Evolutionary conservation across 2,329 filamentous ascomycete genomes (phyloP).

Genomic region (Zymoseptoria crescenta): DNA sequence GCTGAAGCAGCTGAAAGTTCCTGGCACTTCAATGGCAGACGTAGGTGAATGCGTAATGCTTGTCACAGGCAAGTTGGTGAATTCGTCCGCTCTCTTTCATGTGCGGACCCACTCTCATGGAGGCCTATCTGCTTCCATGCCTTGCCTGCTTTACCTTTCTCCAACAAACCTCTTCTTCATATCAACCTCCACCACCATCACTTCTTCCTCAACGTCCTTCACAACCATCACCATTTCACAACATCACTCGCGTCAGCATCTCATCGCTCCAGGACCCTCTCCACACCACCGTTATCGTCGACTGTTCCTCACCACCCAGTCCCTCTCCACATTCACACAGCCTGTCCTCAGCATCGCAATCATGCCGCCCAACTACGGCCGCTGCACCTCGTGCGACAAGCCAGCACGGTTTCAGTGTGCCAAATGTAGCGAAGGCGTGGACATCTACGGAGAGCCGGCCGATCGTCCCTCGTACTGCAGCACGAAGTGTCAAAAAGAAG

Average conservation of each 20-base stretch:
- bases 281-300: no score
- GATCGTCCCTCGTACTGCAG: constrained; percentile 3
- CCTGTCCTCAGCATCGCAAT: no score
- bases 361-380: no score
- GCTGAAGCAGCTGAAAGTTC: neutral
- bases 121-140: neutral
- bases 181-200: neutral
- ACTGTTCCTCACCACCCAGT: no score
- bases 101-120: neutral
- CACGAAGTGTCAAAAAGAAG: neutral
- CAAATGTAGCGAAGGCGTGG: constrained; percentile 3
- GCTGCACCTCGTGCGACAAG: no score
- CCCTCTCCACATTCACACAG: no score
- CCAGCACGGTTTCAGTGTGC: neutral
- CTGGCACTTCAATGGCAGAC: neutral
- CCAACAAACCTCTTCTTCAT: neutral
- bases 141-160: neutral
- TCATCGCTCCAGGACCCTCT: no score
- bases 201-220: neutral
- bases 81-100: neutral
- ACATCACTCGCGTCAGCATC: neutral
- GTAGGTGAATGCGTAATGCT: neutral
- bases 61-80: neutral
- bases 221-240: neutral
- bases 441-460: neutral